A percentile compares a stretch with the other conserved stretches of the same genome.
Conservation (phyloP, 2,329 filamentous ascomycete genomes). For the Cordyceps cateniannulata region DNA sequence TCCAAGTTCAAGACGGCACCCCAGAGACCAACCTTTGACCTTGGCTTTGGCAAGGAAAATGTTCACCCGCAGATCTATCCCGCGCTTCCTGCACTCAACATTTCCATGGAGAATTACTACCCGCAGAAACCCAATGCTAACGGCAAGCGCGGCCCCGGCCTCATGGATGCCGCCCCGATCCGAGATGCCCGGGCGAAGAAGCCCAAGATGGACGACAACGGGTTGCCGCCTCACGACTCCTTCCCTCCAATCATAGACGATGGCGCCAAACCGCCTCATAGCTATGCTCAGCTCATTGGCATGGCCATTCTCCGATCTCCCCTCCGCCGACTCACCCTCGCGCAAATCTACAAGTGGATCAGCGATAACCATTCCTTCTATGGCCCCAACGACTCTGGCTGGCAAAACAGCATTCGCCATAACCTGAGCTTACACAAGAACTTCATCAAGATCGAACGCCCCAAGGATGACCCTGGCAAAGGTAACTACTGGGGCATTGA, state of each 20-base stretch:
- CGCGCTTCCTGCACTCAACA: conserved; percentile 38
- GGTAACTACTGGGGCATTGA: conserved; percentile 96
- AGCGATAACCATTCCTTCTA: conserved; percentile 93
- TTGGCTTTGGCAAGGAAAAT: conserved; percentile 50
- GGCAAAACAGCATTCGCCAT: conserved; percentile 99
- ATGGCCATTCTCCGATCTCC: conserved; percentile 92
- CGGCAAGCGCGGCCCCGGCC: conserved; percentile 48
- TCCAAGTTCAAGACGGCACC: conserved; percentile 53
- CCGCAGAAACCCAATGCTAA: conserved; percentile 44
- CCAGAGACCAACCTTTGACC: conserved; percentile 45
- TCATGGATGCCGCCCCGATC: conserved; percentile 68
- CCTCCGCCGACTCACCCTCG: conserved; percentile 75
- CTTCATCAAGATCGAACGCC: conserved; percentile 90
- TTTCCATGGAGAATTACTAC: conserved; percentile 47
- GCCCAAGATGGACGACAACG: conserved; percentile 50
- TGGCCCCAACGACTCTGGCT: conserved; percentile 74
- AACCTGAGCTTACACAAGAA: conserved; percentile 96
- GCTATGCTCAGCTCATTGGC: conserved; percentile 90
- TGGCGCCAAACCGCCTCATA: conserved; percentile 81
- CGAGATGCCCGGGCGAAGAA: conserved; percentile 69
- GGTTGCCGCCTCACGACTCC: conserved; percentile 65
- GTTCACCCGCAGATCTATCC: conserved; percentile 45
- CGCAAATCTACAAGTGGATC: conserved; percentile 99
- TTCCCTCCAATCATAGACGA: conserved; percentile 80
- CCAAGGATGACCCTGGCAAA: conserved; percentile 95